Evolutionary conservation across 106 monocot species (phyloP).

Genomic region (Dendrobium huoshanense): DNA sequence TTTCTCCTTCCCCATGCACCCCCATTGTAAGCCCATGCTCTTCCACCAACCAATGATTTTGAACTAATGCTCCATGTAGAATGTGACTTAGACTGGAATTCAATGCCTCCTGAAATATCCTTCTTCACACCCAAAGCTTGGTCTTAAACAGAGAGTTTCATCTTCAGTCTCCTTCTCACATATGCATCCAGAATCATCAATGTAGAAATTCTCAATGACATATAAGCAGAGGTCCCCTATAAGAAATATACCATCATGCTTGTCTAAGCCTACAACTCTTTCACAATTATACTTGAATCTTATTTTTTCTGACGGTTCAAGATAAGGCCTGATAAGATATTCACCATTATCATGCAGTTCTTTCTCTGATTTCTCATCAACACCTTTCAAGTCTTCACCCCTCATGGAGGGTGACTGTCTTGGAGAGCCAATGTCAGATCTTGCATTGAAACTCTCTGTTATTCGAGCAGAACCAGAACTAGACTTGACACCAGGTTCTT

Average conservation of each 20-base stretch:
- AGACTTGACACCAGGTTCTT: slow-evolving; percentile 64
- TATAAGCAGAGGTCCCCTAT: slow-evolving; percentile 87
- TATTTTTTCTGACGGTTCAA: slow-evolving; percentile 86
- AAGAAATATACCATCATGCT: slow-evolving; percentile 98
- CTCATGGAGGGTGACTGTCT: slow-evolving; percentile 54
- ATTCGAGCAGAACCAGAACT: slow-evolving; percentile 62
- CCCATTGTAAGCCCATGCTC: slow-evolving; percentile 99
- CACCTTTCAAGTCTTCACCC: slow-evolving; percentile 33
- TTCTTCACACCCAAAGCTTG: slow-evolving; percentile 96
- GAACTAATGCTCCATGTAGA: slow-evolving; percentile 52
- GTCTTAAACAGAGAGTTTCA: slow-evolving; percentile 86
- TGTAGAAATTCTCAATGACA: slow-evolving; percentile 96
- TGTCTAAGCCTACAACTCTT: slow-evolving; percentile 94
- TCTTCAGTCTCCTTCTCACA: slow-evolving; percentile 89
- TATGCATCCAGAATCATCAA: slow-evolving; percentile 89
- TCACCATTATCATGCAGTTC: slow-evolving; percentile 94
- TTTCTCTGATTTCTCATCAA: slow-evolving; percentile 73
- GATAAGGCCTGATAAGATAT: slow-evolving; percentile 91
- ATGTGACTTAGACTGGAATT: slow-evolving; percentile 63
- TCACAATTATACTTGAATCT: slow-evolving; percentile 94
- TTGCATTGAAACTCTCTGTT: slow-evolving; percentile 51
- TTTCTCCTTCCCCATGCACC: slow-evolving; percentile 99
- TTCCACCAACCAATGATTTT: slow-evolving; percentile 69
- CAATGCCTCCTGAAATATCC: slow-evolving; percentile 56
- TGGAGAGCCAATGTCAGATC: slow-evolving; percentile 74